Conservation (phyloP, 192 early-diverging fungal species). For the Linnemannia schmuckeri region DNA sequence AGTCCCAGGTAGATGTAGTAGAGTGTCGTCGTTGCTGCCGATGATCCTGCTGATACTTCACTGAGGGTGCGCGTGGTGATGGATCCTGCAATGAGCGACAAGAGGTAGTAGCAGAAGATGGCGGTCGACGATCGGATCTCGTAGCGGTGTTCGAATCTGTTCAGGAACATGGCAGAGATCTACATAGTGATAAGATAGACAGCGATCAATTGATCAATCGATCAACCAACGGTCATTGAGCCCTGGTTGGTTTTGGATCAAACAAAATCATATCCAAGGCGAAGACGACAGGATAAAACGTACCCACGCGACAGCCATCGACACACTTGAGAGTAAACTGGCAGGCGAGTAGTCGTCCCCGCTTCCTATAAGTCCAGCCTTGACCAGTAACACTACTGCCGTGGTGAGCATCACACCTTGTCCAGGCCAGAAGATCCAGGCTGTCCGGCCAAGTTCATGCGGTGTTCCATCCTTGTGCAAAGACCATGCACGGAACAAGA, state of each 20-base stretch:
- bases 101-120: constrained; percentile 20
- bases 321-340: constrained; percentile 10
- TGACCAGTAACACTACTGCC: constrained; percentile 4
- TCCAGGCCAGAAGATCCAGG: constrained; percentile 21
- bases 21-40: not conserved
- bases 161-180: not conserved
- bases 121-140: constrained; percentile 26
- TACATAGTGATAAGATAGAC: not conserved
- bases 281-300: not conserved
- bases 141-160: constrained; percentile 26
- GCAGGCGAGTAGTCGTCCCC: constrained; percentile 11
- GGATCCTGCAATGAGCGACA: not conserved
- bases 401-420: constrained; percentile 19
- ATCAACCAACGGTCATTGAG: not conserved
- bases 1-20: constrained; percentile 13
- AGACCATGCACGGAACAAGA: not conserved
- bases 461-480: not conserved
- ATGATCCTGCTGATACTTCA: not conserved
- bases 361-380: constrained; percentile 16
- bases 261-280: not conserved
- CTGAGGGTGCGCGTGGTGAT: constrained; percentile 21
- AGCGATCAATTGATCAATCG: not conserved
- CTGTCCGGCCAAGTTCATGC: constrained; percentile 26
- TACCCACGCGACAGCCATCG: constrained; percentile 37
- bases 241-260: not conserved